A percentile compares a stretch with the other conserved stretches of the same genome.
phyloP scores from a whole-genome alignment of 169 alveolate species.

The Besnoitia besnoiti region DNA sequence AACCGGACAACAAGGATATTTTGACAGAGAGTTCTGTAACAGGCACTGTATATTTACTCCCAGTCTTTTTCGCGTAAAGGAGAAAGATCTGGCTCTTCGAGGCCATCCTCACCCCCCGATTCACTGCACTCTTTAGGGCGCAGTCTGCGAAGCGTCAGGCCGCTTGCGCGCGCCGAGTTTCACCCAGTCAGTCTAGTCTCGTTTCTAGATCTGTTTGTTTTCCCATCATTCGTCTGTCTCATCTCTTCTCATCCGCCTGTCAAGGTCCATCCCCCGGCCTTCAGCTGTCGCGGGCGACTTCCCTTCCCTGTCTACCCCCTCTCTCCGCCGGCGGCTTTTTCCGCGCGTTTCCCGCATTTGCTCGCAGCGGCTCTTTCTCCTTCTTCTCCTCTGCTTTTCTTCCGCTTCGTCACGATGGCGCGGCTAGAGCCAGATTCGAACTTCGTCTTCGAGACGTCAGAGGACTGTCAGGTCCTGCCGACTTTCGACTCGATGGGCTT shows the following conservation, averaged over 20 bases:
- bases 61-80: no score
- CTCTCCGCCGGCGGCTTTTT: not conserved
- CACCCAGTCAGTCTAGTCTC: no score
- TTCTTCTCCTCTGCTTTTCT: not conserved
- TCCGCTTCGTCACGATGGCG: slow-evolving; percentile 30
- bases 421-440: slow-evolving; percentile 48
- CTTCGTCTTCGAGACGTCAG: slow-evolving; percentile 73
- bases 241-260: not conserved
- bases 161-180: no score
- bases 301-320: not conserved
- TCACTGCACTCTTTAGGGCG: no score
- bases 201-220: not conserved
- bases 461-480: slow-evolving; percentile 83
- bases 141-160: no score
- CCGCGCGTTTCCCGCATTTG: not conserved
- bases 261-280: not conserved
- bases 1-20: no score
- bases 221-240: not conserved
- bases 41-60: no score
- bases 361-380: not conserved
- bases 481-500: slow-evolving; percentile 94
- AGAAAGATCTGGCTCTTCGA: no score
- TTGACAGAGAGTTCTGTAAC: no score
- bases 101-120: no score
- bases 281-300: not conserved